Conservation (phyloP, 23 red algal genomes). For the Gracilaria vermiculophylla region DNA sequence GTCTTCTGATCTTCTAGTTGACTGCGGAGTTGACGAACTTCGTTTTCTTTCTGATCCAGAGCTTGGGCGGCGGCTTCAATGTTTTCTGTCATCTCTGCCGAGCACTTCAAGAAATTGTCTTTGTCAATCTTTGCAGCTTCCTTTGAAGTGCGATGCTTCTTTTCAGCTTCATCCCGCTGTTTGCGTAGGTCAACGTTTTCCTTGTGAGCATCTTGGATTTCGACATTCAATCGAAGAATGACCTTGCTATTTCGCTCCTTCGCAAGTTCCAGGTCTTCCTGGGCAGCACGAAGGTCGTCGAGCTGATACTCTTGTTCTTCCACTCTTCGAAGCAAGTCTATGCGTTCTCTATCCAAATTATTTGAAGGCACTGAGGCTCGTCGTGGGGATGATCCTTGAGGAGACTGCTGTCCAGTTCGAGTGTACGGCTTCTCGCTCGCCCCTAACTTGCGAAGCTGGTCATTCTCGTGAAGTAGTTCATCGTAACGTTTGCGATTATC, state of each 20-base stretch:
- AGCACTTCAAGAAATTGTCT: conserved; percentile 38
- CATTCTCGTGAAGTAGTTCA: conserved; percentile 15
- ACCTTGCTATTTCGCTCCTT: conserved; percentile 14
- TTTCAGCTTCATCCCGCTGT: conserved; percentile 34
- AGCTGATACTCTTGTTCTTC: conserved; percentile 37
- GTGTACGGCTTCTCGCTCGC: not conserved
- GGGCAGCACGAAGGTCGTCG: conserved; percentile 8
- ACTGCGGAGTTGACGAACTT: conserved; percentile 11
- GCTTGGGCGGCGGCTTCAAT: conserved; percentile 11
- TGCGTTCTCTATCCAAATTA: conserved; percentile 3
- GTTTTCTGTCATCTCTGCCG: conserved; percentile 37
- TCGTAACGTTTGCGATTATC: not conserved
- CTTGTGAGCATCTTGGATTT: conserved; percentile 28
- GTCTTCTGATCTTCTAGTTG: conserved; percentile 51
- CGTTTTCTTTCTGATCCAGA: conserved; percentile 9
- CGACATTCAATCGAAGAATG: conserved; percentile 38
- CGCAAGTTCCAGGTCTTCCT: not conserved
- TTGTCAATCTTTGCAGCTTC: not conserved
- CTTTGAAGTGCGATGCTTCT: not conserved
- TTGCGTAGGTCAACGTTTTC: not conserved
- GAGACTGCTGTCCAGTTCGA: not conserved
- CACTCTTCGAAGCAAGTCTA: conserved; percentile 11
- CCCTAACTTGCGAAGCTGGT: not conserved
- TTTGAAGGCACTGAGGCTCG: conserved; percentile 11
- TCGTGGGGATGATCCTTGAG: not conserved